A percentile compares a stretch with the other conserved stretches of the same genome.
Evolutionary conservation across 306 rosid species (phyloP).

Genomic region (Vigna nakashimae): DNA sequence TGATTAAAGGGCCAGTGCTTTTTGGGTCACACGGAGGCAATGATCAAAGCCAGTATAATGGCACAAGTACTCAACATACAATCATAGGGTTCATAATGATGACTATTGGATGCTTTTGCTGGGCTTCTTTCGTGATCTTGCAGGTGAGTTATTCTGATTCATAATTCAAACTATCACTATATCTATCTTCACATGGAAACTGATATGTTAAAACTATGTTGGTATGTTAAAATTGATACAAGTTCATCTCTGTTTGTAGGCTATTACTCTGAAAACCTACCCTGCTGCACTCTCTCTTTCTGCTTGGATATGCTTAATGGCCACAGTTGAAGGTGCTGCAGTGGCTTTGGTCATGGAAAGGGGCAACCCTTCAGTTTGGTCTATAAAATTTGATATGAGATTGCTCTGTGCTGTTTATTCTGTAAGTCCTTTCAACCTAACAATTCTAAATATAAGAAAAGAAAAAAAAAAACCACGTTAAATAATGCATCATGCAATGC

Average conservation of each 20-base stretch:
- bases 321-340: conserved; percentile 72
- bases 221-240: too few relatives aligned
- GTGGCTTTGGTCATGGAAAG: conserved; percentile 81
- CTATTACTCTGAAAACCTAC: conserved; percentile 73
- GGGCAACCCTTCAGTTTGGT: conserved; percentile 67
- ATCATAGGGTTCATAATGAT: conserved; percentile 76
- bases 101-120: conserved; percentile 74
- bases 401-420: conserved; percentile 63
- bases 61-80: conserved; percentile 52
- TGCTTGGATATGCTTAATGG: conserved; percentile 88
- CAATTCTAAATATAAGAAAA: background rate
- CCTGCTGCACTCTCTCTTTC: conserved; percentile 91
- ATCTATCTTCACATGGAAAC: too few relatives aligned
- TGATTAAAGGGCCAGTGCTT: conserved; percentile 77
- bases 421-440: conserved; percentile 44
- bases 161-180: too few relatives aligned
- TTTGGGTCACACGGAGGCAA: conserved; percentile 51
- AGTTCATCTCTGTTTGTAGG: conserved; percentile 45
- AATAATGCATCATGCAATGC: background rate
- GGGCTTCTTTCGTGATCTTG: conserved; percentile 79
- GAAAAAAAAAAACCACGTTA: background rate
- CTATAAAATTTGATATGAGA: conserved; percentile 63
- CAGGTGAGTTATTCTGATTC: conserved; percentile 57
- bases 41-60: conserved; percentile 39
- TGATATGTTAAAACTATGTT: too few relatives aligned